Base-by-base conservation (phyloP, 805 yeast species). In the Lipomyces oligophaga region DNA sequence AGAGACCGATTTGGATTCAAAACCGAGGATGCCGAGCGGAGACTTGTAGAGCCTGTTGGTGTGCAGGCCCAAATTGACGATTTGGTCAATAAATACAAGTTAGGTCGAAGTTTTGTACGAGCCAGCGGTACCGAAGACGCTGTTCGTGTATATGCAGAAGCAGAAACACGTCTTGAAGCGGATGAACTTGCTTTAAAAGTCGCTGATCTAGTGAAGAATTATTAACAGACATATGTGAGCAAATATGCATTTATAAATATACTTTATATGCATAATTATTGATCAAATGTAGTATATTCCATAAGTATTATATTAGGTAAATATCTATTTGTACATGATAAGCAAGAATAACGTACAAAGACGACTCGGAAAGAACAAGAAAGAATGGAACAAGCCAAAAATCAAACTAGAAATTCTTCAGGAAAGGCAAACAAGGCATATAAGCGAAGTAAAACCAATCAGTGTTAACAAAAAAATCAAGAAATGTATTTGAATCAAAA, bases 121-220 rank as follows among this genome's bases (percentile, higher is more conserved):
- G 97, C 98, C 7, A 83, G 95, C 50, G 98, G 98, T 11, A 93
- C 98, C 1, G 98, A 93, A 65, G 94, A 93, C 65, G 97, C 96
- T 0, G 97, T 93, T 1, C 78, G 98, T 58, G 86, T 93, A 5
- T 93, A 93, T 58, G 93, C 96, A 0, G 98, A 93, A 66, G 95
- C 96, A 0, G 72, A 69, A 2, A 74, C 78, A 0, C 59, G 58
- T 33, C 67, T 64, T 8, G 74, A 74, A 20, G 79, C 81, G 22
- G 74, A 70, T 18, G 64, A 65, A 30, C 66, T 83, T 34, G 70
- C 65, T 3, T 41, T 53, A n/a, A 58, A 59, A 30, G 69, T 67
- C 15, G 38, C 57, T 15, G 57, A 57, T 25, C 49, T 61, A 20
- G 47, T 67, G 25, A 44, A 44, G 34, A 47, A 42, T 11, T 49